Conservation (phyloP, 208 protist genomes). For the Tritrichomonas musculus region DNA sequence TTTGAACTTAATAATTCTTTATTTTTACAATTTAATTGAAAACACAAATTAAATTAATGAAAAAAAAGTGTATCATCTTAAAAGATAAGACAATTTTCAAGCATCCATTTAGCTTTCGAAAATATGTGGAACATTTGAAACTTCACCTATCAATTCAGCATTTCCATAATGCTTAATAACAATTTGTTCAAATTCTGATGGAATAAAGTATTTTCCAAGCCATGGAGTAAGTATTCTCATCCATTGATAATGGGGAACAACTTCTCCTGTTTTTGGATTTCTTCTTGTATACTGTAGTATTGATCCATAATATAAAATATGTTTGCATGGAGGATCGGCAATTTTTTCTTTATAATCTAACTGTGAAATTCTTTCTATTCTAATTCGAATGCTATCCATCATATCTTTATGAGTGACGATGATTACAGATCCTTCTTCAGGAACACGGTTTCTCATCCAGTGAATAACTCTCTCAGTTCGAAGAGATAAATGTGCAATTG, state of each 20-base stretch:
- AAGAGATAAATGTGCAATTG: neutral
- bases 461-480: neutral
- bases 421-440: neutral
- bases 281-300: conserved; percentile 14
- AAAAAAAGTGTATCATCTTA: too few species aligned
- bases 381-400: neutral
- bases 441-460: neutral
- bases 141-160: neutral
- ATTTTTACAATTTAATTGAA: too few species aligned
- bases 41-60: too few species aligned
- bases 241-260: neutral
- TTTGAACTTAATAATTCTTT: too few species aligned
- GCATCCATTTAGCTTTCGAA: too few species aligned
- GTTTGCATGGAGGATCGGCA: neutral
- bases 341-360: neutral
- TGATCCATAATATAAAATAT: neutral
- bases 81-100: too few species aligned
- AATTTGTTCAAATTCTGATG: neutral
- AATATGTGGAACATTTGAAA: neutral
- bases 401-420: conserved; percentile 23
- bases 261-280: conserved; percentile 8
- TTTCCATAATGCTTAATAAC: neutral
- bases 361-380: conserved; percentile 10
- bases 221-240: conserved; percentile 28
- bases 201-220: neutral